Base-by-base conservation (phyloP, 805 yeast species). In the Suhomyces vadensis region DNA sequence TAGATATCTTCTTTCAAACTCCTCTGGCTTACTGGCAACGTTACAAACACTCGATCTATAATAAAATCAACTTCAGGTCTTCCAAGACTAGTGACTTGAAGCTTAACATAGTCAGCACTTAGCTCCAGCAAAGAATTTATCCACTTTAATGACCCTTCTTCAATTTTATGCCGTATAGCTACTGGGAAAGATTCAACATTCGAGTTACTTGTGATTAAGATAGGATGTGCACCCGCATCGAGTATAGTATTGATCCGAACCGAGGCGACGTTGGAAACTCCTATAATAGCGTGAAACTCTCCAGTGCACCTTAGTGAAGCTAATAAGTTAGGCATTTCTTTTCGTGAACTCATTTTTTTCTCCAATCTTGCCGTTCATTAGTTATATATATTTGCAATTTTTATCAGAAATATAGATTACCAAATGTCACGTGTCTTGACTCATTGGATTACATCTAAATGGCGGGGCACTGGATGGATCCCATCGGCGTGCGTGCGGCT, bases 31-130 rank as follows among this genome's bases (percentile, higher is more conserved):
- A 57, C 44, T 1, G 74, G 64, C 3, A 80, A 56, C 11, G 79
- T 73, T 2, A 89, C 83, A 63, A 86, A 90, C 1, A 87, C 91
- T 45, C 81, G 70, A 60, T 91, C 97, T 4, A 88, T 88, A 2
- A 87, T 70, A 22, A 64, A 58, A 37, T 78, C 82, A 3, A 85
- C 89, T 20, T 77, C 77, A 0, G 59, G 54, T 41, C 95, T 72
- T 3, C 96, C 96, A 26, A 77, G 56, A 0, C 72, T 64, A 1
- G 71, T 65, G 29, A 89, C 64, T 13, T 25, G 24, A 9, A n/a
- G 19, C 6, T 23, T 20, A 16, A 50, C 35, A 54, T 81, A 85
- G 2, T 52, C 50, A 0, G 65, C 23, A 13, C 66, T 59, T 46
- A 78, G 78, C 2, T 50, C 44, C 8, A 25, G 37, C 11, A 61